phyloP scores from a whole-genome alignment of 163 green algal genomes.

The Botryococcus braunii region DNA sequence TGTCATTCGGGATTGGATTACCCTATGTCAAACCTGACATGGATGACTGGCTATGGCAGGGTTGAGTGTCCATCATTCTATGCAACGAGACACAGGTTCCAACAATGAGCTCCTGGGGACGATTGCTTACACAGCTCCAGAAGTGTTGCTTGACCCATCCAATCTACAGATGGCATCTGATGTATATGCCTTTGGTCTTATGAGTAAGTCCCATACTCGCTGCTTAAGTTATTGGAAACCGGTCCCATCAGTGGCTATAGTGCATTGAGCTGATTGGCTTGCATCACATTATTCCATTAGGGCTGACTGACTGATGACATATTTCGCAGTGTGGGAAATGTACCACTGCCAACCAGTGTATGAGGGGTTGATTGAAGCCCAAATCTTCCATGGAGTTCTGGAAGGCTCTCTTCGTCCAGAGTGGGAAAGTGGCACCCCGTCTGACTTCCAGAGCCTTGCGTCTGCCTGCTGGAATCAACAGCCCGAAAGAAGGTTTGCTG shows the following conservation, averaged over 20 bases:
- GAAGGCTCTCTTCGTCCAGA: conserved; percentile 26
- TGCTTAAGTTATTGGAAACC: too few species aligned
- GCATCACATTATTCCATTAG: too few species aligned
- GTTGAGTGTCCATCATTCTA: conserved; percentile 11
- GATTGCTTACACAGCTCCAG: conserved; percentile 36
- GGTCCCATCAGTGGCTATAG: too few species aligned
- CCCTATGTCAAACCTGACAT: not conserved
- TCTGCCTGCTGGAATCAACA: conserved; percentile 12
- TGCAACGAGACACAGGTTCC: not conserved
- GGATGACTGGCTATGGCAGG: not conserved
- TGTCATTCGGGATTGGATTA: not conserved
- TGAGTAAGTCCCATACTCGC: too few species aligned
- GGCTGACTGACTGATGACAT: too few species aligned
- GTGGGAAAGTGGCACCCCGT: conserved; percentile 21
- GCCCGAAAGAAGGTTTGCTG: too few species aligned
- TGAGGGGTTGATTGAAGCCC: conserved; percentile 29
- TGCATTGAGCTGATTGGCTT: too few species aligned
- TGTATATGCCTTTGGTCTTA: conserved; percentile 46
- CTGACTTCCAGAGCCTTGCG: conserved; percentile 9
- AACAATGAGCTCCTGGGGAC: conserved; percentile 23
- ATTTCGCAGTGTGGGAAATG: conserved; percentile 41
- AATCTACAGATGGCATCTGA: conserved; percentile 12
- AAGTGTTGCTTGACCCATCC: conserved; percentile 17
- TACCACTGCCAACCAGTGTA: conserved; percentile 30
- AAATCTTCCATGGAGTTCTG: conserved; percentile 30